Evolutionary conservation across 345 rosid genomes (phyloP), one percentile per base, ranked within the genome.

Genomic region (Theobroma cacao): DNA sequence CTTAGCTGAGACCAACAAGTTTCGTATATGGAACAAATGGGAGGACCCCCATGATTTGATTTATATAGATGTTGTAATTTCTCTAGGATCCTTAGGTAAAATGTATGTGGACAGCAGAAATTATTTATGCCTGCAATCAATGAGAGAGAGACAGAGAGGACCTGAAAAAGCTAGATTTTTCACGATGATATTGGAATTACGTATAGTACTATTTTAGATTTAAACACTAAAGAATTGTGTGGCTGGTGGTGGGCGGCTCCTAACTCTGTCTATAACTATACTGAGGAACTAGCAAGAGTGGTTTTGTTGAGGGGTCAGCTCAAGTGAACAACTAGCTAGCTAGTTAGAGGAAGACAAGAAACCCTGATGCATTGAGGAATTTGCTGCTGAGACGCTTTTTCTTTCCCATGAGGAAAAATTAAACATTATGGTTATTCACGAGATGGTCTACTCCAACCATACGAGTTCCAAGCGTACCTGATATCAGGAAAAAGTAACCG

Each of bases 381-480:
- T 41, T 24, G 5, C 24, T 13, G n/a, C 18, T 15, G 9, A 26
- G 7, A 22, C 17, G 15, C 28, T 55, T 7, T n/a, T 8, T 18
- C 1, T 18, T 7, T 20, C 24, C 3, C 22, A 0, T 2, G 56
- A 7, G 26, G 11, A 22, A 55, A 22, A 3, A 58, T 24, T 24
- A 3, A 26, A 7, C 15, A 22, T 30, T 30, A 48, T 33, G 66
- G 52, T 24, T 55, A 75, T 34, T 82, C 85, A 75, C 84, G 76
- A 62, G 80, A 62, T 78, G 53, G 77, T 52, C 56, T 43, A 43
- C 24, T 52, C 43, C 76, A 69, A 75, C 85, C 82, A 70, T 60
- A 53, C 71, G 66, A 67, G 47, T 70, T 70, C 53, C 40, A 63
- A 17, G n/a, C 9, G 40, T 9, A 48, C 14, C 28, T 33, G 18